These are phyloP conservation scores for Clavispora carvajalis DNA, from an alignment of 805 yeast species.

Conservation along the genomic window DNA sequence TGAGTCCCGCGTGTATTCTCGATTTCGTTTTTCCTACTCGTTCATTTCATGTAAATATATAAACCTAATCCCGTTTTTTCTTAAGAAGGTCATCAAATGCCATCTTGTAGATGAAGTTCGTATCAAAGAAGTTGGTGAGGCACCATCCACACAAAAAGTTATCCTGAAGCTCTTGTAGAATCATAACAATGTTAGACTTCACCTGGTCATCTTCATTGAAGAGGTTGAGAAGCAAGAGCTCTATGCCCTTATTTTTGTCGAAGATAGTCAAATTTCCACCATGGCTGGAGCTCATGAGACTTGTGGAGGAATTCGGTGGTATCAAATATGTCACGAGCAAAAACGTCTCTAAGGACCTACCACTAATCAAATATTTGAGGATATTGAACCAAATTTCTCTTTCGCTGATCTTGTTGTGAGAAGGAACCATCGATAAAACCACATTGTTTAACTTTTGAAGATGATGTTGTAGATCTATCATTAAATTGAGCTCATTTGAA, in stretches of 20 bases:
- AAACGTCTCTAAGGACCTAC: constrained; percentile 36
- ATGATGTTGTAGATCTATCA: constrained; percentile 40
- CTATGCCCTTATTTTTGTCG: constrained; percentile 42
- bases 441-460: constrained; percentile 30
- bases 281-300: constrained; percentile 32
- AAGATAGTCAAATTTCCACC: constrained; percentile 38
- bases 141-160: constrained; percentile 44
- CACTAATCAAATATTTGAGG: constrained; percentile 37
- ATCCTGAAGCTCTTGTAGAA: constrained; percentile 39
- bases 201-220: constrained; percentile 38
- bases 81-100: constrained; percentile 32
- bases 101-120: constrained; percentile 35
- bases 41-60: neutral
- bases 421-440: constrained; percentile 3
- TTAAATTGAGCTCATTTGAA: constrained; percentile 36
- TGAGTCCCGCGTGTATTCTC: neutral
- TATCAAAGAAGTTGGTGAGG: constrained; percentile 29
- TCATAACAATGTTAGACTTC: constrained; percentile 36
- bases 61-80: neutral
- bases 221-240: constrained; percentile 34
- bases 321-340: constrained; percentile 36
- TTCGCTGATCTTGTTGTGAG: constrained; percentile 18
- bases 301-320: constrained; percentile 36
- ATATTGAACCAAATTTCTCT: constrained; percentile 39
- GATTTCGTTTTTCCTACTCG: neutral